These are phyloP conservation scores for Saccharomyces hybrid DNA, from an alignment of 1,139 yeast genomes.

Conservation along the genomic window DNA sequence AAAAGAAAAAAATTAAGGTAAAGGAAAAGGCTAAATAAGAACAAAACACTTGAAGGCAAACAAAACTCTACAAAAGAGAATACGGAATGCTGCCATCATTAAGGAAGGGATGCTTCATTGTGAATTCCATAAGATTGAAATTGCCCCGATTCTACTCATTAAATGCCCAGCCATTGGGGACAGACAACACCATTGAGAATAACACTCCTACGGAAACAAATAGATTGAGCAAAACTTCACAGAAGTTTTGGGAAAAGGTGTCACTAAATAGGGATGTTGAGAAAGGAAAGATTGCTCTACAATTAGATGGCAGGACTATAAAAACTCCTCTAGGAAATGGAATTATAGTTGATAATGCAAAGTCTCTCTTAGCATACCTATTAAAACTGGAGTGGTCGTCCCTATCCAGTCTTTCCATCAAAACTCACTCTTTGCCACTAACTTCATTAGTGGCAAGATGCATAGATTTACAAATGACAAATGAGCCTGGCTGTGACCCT, in stretches of 20 bases:
- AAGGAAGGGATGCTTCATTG: not conserved
- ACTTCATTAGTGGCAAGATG: slow-evolving; percentile 85
- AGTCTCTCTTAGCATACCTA: slow-evolving; percentile 60
- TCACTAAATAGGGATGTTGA: slow-evolving; percentile 35
- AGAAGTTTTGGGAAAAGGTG: slow-evolving; percentile 82
- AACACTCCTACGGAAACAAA: slow-evolving; percentile 58
- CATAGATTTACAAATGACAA: slow-evolving; percentile 47
- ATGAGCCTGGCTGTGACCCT: slow-evolving; percentile 32
- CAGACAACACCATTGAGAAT: slow-evolving; percentile 42
- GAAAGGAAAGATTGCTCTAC: slow-evolving; percentile 40
- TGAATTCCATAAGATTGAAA: not conserved
- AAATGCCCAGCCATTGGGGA: slow-evolving; percentile 22
- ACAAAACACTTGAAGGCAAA: not conserved
- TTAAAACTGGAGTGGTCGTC: slow-evolving; percentile 85
- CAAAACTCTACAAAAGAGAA: not conserved
- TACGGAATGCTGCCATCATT: not conserved
- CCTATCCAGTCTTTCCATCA: slow-evolving; percentile 61
- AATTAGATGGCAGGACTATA: slow-evolving; percentile 66
- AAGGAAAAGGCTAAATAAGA: not conserved
- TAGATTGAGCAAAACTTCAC: slow-evolving; percentile 58
- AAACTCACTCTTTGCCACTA: slow-evolving; percentile 74
- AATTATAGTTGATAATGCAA: slow-evolving; percentile 52
- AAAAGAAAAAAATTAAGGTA: not conserved
- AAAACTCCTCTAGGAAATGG: slow-evolving; percentile 79
- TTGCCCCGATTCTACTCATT: not conserved